Conservation (phyloP, 768 basidiomycete genomes). For the Lentinula aciculospora region DNA sequence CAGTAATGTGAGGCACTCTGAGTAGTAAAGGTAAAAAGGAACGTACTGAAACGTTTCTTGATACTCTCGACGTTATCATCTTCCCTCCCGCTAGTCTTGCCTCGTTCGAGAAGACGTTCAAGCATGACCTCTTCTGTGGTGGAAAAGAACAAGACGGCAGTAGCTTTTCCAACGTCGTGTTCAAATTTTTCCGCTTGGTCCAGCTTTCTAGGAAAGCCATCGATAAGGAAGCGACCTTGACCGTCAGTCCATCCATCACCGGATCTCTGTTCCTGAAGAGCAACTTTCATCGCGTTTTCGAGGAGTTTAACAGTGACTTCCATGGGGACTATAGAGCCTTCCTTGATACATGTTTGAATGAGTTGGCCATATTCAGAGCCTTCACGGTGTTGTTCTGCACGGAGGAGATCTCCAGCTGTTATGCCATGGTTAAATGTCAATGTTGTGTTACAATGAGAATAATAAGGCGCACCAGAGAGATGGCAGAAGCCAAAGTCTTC, state of each 20-base stretch:
- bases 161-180: conserved; percentile 74
- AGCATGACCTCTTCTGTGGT: conserved; percentile 89
- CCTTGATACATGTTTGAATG: conserved; percentile 84
- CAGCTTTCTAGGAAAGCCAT: conserved; percentile 98
- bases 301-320: conserved; percentile 95
- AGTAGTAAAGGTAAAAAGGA: neutral
- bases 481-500: conserved; percentile 85
- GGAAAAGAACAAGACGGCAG: conserved; percentile 78
- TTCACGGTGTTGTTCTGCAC: conserved; percentile 86
- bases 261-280: conserved; percentile 36
- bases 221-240: conserved; percentile 85
- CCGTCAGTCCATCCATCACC: conserved; percentile 64
- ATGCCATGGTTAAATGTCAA: conserved; percentile 3
- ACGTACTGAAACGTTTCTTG: conserved; percentile 91
- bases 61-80: conserved; percentile 96
- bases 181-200: conserved; percentile 95
- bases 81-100: conserved; percentile 90
- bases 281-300: conserved; percentile 81
- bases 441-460: neutral
- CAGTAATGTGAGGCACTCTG: neutral
- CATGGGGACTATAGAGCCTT: conserved; percentile 94
- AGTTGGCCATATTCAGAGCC: conserved; percentile 79
- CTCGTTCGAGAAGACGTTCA: conserved; percentile 78
- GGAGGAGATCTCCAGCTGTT: conserved; percentile 92
- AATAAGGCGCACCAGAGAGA: conserved; percentile 66